Conservation (phyloP, 805 yeast genomes). For the Barnettozyma sp. region DNA sequence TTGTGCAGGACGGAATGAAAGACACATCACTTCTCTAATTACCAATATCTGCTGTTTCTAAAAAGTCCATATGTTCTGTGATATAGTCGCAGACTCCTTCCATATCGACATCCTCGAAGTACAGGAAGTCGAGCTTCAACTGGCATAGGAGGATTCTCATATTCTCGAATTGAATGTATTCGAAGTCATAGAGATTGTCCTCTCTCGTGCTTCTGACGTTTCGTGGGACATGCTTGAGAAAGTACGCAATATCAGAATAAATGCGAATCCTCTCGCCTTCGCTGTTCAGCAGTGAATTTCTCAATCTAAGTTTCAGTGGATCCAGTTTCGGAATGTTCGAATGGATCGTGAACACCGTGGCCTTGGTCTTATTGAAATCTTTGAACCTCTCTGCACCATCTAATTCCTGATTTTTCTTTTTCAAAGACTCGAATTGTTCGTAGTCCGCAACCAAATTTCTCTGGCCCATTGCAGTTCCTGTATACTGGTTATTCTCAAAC, state of each 20-base stretch:
- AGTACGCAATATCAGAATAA: constrained; percentile 2
- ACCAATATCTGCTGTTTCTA: constrained; percentile 1
- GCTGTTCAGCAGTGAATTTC: background rate
- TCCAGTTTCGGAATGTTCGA: constrained; percentile 2
- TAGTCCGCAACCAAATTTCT: background rate
- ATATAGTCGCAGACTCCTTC: background rate
- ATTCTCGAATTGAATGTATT: constrained; percentile 1
- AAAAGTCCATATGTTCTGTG: background rate
- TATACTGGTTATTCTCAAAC: background rate
- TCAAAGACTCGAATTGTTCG: background rate
- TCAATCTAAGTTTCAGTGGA: background rate
- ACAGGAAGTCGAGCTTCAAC: background rate
- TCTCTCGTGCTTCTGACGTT: background rate
- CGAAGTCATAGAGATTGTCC: constrained; percentile 3
- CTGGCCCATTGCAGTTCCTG: constrained; percentile 1
- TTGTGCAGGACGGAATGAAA: too few species aligned
- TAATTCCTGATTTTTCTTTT: background rate
- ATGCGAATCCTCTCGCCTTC: constrained; percentile 1
- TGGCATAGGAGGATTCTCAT: constrained; percentile 1
- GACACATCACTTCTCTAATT: background rate
- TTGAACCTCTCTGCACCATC: background rate
- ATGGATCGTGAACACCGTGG: constrained; percentile 3
- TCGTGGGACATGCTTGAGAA: constrained; percentile 1
- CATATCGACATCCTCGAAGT: constrained; percentile 1
- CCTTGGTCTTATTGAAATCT: background rate